Base-by-base conservation (phyloP, 2,329 filamentous ascomycete genomes). In the Fusarium nanum region DNA sequence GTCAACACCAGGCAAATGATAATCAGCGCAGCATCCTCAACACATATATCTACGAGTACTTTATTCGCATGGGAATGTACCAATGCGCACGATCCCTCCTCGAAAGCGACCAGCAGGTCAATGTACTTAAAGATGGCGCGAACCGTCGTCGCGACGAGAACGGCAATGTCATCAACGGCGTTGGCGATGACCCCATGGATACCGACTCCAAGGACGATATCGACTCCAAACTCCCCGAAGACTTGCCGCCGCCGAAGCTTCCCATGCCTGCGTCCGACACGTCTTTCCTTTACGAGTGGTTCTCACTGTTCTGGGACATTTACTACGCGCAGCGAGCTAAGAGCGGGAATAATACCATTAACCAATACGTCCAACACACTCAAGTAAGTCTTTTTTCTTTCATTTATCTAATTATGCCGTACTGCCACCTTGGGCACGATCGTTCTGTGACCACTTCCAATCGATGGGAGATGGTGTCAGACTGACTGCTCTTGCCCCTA, bases 281-380 rank as follows among this genome's bases (percentile, higher is more conserved):
- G 67, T 93, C 93, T 27, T 98, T 99, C 76, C 85, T 99, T n/a
- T 92, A 93, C 73, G 96, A 98, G 76, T 99, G 96, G 96, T 99
- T 97, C 84, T 93, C 91, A 77, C 87, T 98, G 55, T 99, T 99
- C 80, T 98, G 94, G 94, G 96, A 99, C 76, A 93, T 98, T 74
- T 97, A 92, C 81, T 90, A 90, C 77, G 93, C 93, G 59, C 92
- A 95, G 78, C 92, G 93, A 76, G 88, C 86, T 75, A 91, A 89
- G 79, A 88, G 87, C 57, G 86, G 86, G 59, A 90, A 85, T 77
- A 81, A 83, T 27, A 87, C 87, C 64, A 90, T 93, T 48, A 87
- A 87, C 68, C 89, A 92, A 83, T 97, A 97, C 80, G 88, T 97
- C 61, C 83, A 87, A 64, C 92, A 97, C 77, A 94, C 91, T 68